Evolutionary conservation across 441 rosid genomes (phyloP), one percentile per base, ranked within the genome.

Genomic region (Erysimum cheiri): DNA sequence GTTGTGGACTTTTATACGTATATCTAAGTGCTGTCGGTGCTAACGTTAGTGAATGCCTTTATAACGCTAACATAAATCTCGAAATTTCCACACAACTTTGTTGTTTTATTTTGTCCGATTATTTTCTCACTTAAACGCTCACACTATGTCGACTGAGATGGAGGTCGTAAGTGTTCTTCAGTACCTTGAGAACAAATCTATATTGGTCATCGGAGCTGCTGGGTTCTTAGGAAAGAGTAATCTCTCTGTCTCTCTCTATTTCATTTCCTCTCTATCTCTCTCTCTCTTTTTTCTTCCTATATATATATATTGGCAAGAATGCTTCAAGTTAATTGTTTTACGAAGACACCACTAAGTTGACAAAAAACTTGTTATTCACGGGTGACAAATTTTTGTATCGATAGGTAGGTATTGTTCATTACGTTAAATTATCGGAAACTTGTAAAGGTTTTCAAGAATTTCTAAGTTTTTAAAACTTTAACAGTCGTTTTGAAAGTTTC

Each of bases 181-280:
- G 72, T 84, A 79, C 48, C 76, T 84, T 11, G 78, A 81, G 55
- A 67, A 76, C 74, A 84, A 81, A 77, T 70, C 80, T 62, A 72
- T 82, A 60, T 65, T 84, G 62, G 77, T 81, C 22, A 81, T 75
- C 35, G 85, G 85, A n/a, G 85, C 87, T 44, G 81, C 87, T 48
- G 84, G 85, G 1, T 84, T 84, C 67, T 76, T 84, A 28, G 87
- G 82, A 53, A 84, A 80, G 47, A 75, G 87, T 82, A 81, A 13
- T 17, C 5, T 36, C 40, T 56, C 35, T 22, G 13, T 49, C 61
- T 19, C 69, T 35, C 36, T 55, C 59, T 46, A n/a, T n/a, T 3
- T 64, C 12, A 19, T 19, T 19, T 19, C 1, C 24, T 22, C 24
- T 22, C 24, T 22, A 2, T 9, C 19, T 62, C 10, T 31, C 3